A percentile compares a stretch with the other conserved stretches of the same genome.
These are phyloP conservation scores for Zygotorulaspora mrakii DNA, from an alignment of 1,139 yeast species.

Conservation along the genomic window DNA sequence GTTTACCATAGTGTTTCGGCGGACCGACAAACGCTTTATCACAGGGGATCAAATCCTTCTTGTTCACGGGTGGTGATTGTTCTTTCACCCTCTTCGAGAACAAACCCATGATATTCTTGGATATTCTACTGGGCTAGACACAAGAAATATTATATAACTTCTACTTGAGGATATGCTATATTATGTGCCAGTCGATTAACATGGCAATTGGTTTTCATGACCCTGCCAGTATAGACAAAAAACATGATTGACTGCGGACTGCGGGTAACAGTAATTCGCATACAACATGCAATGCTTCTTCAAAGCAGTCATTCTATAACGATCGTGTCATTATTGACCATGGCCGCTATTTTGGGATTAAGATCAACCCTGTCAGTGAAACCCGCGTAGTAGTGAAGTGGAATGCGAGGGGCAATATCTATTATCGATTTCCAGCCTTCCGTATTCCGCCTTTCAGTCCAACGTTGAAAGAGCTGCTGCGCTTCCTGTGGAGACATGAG, in stretches of 20 bases:
- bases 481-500: conserved; percentile 13
- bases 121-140: background rate
- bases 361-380: conserved; percentile 5
- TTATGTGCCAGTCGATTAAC: too few species aligned
- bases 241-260: too few species aligned
- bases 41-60: conserved; percentile 26
- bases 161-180: too few species aligned
- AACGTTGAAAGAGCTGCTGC: conserved; percentile 7
- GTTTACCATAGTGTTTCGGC: conserved; percentile 24
- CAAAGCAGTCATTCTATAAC: conserved; percentile 6
- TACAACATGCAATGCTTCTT: too few species aligned
- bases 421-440: conserved; percentile 6
- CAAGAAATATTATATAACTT: too few species aligned
- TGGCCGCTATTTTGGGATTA: conserved; percentile 1
- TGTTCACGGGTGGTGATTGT: conserved; percentile 11
- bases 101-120: conserved; percentile 25
- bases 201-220: too few species aligned
- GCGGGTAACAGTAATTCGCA: background rate
- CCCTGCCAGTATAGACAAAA: too few species aligned
- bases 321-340: conserved; percentile 4
- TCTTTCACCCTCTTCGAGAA: conserved; percentile 28
- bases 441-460: conserved; percentile 2
- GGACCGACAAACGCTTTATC: conserved; percentile 24
- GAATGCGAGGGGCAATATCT: conserved; percentile 17
- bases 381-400: conserved; percentile 11